phyloP scores from a whole-genome alignment of 2,329 filamentous ascomycete species.

The Calycina marina region DNA sequence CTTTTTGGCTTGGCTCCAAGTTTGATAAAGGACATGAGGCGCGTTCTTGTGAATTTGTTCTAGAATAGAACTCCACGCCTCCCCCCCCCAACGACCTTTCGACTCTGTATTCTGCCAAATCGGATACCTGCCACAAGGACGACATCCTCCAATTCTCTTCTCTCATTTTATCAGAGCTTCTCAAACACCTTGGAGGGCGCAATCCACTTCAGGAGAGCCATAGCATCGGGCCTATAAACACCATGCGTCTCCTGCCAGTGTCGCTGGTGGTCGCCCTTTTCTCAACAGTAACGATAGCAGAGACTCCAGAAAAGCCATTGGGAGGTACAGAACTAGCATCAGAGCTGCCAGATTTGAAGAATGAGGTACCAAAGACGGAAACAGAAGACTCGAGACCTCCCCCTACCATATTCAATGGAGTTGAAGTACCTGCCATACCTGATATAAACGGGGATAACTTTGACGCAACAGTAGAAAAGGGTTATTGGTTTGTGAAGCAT shows the following conservation, averaged over 20 bases:
- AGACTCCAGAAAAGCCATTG: slow-evolving; percentile 9
- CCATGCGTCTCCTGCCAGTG: slow-evolving; percentile 20
- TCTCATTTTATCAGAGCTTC: too few relatives aligned
- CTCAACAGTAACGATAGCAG: slow-evolving; percentile 13
- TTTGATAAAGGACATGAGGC: too few relatives aligned
- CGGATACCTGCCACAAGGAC: too few relatives aligned
- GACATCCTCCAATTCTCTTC: too few relatives aligned
- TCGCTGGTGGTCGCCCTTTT: slow-evolving; percentile 16
- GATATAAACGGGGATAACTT: slow-evolving; percentile 33
- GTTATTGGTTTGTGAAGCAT: slow-evolving; percentile 24
- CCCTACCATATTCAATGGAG: slow-evolving; percentile 34
- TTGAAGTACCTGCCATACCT: slow-evolving; percentile 34
- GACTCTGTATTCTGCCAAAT: too few relatives aligned
- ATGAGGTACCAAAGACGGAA: slow-evolving; percentile 11
- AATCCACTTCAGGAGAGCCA: slow-evolving; percentile 15
- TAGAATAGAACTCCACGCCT: too few relatives aligned
- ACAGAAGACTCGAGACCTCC: slow-evolving; percentile 10
- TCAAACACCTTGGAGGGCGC: too few relatives aligned
- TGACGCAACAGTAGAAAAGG: slow-evolving; percentile 17
- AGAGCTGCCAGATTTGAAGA: slow-evolving; percentile 3
- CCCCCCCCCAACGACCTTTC: too few relatives aligned
- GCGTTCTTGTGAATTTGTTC: too few relatives aligned
- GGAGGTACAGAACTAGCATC: slow-evolving; percentile 6
- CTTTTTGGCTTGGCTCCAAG: too few relatives aligned
- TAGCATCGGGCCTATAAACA: too few relatives aligned